These are phyloP conservation scores for Pseudopithomyces maydicus DNA, from an alignment of 2,329 filamentous ascomycete genomes.

Conservation along the genomic window DNA sequence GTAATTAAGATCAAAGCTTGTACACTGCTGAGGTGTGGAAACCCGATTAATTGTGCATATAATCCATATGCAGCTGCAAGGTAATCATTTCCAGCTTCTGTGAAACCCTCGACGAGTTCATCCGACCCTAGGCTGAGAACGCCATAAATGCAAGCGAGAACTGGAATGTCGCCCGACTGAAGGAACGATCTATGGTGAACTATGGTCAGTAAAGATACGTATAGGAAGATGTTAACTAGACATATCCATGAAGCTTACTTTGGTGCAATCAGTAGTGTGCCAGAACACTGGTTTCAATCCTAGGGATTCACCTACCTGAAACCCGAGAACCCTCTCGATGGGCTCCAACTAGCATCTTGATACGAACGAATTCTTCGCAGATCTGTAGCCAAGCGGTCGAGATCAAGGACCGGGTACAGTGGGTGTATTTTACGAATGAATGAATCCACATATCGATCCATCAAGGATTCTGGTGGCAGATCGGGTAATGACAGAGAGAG, in stretches of 20 bases:
- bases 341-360: neutral
- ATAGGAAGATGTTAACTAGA: neutral
- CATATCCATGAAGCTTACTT: too few species aligned
- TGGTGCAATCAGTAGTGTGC: too few species aligned
- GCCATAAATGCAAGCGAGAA: neutral
- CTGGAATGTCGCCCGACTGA: neutral
- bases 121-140: neutral
- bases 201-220: neutral
- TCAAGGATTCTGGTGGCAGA: neutral
- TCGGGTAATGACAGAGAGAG: neutral
- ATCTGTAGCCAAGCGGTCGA: neutral
- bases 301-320: neutral
- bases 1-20: neutral
- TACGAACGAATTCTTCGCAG: neutral
- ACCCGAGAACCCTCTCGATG: neutral
- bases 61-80: neutral
- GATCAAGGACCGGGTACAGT: neutral
- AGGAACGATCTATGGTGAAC: neutral
- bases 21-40: neutral
- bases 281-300: neutral
- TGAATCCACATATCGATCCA: neutral
- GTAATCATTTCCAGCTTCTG: neutral
- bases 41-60: neutral
- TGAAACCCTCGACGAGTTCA: neutral
- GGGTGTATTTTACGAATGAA: neutral